These are phyloP conservation scores for Agroathelia rolfsii DNA, from an alignment of 1,284 basidiomycete species.

Conservation along the genomic window DNA sequence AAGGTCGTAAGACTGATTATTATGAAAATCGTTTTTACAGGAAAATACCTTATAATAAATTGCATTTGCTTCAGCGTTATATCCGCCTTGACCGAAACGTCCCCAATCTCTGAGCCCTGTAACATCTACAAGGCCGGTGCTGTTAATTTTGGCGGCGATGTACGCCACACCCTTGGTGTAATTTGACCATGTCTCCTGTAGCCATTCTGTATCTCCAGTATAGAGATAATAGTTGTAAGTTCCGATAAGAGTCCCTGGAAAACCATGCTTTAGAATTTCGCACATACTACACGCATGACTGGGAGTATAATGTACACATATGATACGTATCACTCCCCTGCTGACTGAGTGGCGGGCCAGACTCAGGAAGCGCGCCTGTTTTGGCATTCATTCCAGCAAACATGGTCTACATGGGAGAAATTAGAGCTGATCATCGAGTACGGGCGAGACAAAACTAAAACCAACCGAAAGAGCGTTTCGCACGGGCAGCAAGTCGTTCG, in stretches of 20 bases:
- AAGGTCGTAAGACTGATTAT: neutral
- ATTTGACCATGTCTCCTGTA: slow-evolving; percentile 36
- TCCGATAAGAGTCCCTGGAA: slow-evolving; percentile 37
- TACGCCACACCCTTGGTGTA: slow-evolving; percentile 39
- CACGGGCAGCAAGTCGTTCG: slow-evolving; percentile 44
- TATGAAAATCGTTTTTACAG: neutral
- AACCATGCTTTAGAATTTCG: no score
- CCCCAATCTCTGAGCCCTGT: slow-evolving; percentile 39
- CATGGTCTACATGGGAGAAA: no score
- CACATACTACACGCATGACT: no score
- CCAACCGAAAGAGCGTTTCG: slow-evolving; percentile 46
- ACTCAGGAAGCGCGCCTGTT: slow-evolving; percentile 48
- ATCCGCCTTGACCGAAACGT: slow-evolving; percentile 34
- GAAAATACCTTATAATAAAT: slow-evolving; percentile 31
- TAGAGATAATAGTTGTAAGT: slow-evolving; percentile 35
- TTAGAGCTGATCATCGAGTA: no score
- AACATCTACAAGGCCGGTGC: slow-evolving; percentile 36
- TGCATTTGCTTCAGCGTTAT: slow-evolving; percentile 40
- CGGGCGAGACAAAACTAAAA: no score
- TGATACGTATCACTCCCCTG: slow-evolving; percentile 27
- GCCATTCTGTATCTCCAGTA: slow-evolving; percentile 35
- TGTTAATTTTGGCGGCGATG: slow-evolving; percentile 33
- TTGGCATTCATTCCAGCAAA: slow-evolving; percentile 39
- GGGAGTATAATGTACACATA: no score
- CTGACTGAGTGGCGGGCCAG: slow-evolving; percentile 47